Evolutionary conservation across 805 yeast species (phyloP).

Genomic region (Ogataea neopini): DNA sequence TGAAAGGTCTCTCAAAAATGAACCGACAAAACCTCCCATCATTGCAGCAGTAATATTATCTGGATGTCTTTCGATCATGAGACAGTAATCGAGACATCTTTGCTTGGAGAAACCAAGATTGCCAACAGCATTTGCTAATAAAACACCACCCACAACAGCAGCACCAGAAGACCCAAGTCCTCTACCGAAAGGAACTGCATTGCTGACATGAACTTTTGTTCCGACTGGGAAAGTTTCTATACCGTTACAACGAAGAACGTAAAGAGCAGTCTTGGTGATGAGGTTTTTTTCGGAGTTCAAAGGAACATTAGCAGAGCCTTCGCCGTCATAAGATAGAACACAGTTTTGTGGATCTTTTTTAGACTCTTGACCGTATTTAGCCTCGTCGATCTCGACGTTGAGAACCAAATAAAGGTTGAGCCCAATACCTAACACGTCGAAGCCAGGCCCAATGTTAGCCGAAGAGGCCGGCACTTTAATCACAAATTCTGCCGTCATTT

Average conservation of each 20-base stretch:
- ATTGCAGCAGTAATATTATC: slow-evolving; percentile 98
- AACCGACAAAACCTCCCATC: slow-evolving; percentile 99
- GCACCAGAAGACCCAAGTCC: slow-evolving; percentile 98
- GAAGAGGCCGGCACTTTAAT: slow-evolving; percentile 93
- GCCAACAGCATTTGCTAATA: slow-evolving; percentile 85
- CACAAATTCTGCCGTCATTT: slow-evolving; percentile 42
- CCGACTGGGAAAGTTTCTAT: slow-evolving; percentile 78
- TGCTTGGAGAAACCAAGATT: slow-evolving; percentile 69
- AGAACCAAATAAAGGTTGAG: slow-evolving; percentile 72
- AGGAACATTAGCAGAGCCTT: slow-evolving; percentile 83
- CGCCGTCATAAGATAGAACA: slow-evolving; percentile 63
- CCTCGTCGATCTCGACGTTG: slow-evolving; percentile 60
- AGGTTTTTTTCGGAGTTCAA: slow-evolving; percentile 74
- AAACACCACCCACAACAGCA: slow-evolving; percentile 95
- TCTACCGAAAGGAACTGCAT: slow-evolving; percentile 95
- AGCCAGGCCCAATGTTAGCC: slow-evolving; percentile 98
- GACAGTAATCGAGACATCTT: slow-evolving; percentile 88
- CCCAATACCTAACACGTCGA: slow-evolving; percentile 94
- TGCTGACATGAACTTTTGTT: slow-evolving; percentile 74
- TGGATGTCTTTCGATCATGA: slow-evolving; percentile 98
- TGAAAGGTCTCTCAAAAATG: slow-evolving; percentile 79
- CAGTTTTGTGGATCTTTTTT: slow-evolving; percentile 68
- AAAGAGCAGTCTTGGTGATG: slow-evolving; percentile 90
- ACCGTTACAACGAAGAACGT: slow-evolving; percentile 83
- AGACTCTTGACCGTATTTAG: slow-evolving; percentile 48